These are phyloP conservation scores for Kazachstania sp. DNA, from an alignment of 1,139 yeast species.

Conservation along the genomic window DNA sequence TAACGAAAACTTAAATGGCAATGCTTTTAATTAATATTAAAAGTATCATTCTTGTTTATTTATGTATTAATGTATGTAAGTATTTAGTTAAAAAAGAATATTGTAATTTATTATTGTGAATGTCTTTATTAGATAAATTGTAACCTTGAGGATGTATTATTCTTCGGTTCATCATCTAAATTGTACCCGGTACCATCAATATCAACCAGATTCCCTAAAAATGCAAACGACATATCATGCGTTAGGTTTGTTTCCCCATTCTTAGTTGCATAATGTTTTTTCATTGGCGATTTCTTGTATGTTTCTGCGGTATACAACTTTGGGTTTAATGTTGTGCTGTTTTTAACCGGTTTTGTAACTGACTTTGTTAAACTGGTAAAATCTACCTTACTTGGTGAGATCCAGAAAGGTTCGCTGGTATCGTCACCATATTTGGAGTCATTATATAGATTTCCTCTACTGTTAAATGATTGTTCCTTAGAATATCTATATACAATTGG, in stretches of 20 bases:
- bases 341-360: background rate
- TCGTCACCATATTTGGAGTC: background rate
- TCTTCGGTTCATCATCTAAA: background rate
- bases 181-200: constrained; percentile 2
- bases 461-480: constrained; percentile 3
- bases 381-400: constrained; percentile 29
- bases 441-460: background rate
- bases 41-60: background rate
- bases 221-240: constrained; percentile 24
- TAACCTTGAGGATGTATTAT: constrained; percentile 9
- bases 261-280: background rate
- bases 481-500: constrained; percentile 11
- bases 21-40: background rate
- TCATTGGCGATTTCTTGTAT: no score
- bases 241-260: constrained; percentile 3
- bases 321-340: background rate
- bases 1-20: no score
- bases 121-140: constrained; percentile 4
- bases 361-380: constrained; percentile 15
- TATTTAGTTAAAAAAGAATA: no score
- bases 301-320: background rate
- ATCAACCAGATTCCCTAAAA: constrained; percentile 22
- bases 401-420: constrained; percentile 30
- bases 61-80: background rate
- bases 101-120: background rate